These are phyloP conservation scores for Lodderomyces elongisporus DNA, from an alignment of 1,139 yeast genomes.

Conservation along the genomic window DNA sequence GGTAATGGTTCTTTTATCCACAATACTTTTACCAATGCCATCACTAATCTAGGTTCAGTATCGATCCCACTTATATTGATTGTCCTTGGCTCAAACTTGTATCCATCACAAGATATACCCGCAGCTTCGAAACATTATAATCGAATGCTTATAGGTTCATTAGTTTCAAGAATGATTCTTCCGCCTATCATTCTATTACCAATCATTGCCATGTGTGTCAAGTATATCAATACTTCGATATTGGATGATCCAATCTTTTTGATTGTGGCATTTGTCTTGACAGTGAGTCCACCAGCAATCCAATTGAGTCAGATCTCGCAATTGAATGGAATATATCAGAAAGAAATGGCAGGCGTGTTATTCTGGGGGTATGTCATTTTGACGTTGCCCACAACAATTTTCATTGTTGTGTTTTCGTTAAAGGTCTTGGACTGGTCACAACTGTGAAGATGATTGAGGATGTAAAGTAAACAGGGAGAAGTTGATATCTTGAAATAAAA, in stretches of 20 bases:
- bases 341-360: slow-evolving; percentile 82
- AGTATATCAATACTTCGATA: slow-evolving; percentile 60
- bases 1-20: slow-evolving; percentile 46
- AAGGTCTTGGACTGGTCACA: slow-evolving; percentile 55
- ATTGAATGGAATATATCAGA: slow-evolving; percentile 67
- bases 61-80: slow-evolving; percentile 81
- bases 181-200: slow-evolving; percentile 70
- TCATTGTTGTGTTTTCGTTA: slow-evolving; percentile 64
- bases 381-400: slow-evolving; percentile 72
- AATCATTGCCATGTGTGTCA: slow-evolving; percentile 59
- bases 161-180: slow-evolving; percentile 70
- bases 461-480: too few relatives aligned
- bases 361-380: slow-evolving; percentile 81
- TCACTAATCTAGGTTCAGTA: slow-evolving; percentile 76
- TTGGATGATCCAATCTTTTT: slow-evolving; percentile 81
- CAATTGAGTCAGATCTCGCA: slow-evolving; percentile 81
- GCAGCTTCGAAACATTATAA: slow-evolving; percentile 56
- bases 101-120: slow-evolving; percentile 62
- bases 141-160: slow-evolving; percentile 60
- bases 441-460: slow-evolving; percentile 2
- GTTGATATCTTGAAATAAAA: too few relatives aligned
- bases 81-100: slow-evolving; percentile 71
- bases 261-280: slow-evolving; percentile 68
- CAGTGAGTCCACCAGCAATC: slow-evolving; percentile 81
- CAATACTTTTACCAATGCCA: slow-evolving; percentile 71